Evolutionary conservation across 2,329 filamentous ascomycete species (phyloP).

Genomic region (Lasiodiplodia theobromae): DNA sequence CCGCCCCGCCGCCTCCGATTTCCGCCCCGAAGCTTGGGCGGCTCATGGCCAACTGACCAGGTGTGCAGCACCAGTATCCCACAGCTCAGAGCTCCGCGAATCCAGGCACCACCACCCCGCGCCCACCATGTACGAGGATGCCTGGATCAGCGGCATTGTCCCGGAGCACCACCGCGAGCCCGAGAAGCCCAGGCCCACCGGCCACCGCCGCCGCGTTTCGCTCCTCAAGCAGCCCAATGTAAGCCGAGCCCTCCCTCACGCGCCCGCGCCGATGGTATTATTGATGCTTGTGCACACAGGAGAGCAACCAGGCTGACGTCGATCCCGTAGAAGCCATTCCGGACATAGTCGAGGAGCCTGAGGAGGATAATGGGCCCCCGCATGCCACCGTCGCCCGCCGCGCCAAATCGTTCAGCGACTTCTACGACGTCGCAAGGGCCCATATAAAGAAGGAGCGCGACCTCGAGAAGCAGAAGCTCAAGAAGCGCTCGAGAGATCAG

Average conservation of each 20-base stretch:
- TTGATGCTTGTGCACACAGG: slow-evolving; percentile 57
- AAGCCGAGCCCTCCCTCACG: slow-evolving; percentile 46
- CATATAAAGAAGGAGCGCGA: slow-evolving; percentile 62
- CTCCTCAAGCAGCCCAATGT: slow-evolving; percentile 65
- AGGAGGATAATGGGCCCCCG: slow-evolving; percentile 66
- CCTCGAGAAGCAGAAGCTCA: slow-evolving; percentile 50
- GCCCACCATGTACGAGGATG: slow-evolving; percentile 77
- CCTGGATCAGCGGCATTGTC: slow-evolving; percentile 79
- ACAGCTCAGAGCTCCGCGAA: slow-evolving; percentile 17
- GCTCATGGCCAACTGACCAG: slow-evolving; percentile 8
- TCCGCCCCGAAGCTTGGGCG: slow-evolving; percentile 2
- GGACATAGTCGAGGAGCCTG: slow-evolving; percentile 65
- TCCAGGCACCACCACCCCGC: slow-evolving; percentile 14
- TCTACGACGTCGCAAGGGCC: slow-evolving; percentile 69
- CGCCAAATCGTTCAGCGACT: slow-evolving; percentile 80
- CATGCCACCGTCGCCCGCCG: slow-evolving; percentile 70
- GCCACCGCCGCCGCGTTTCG: slow-evolving; percentile 71
- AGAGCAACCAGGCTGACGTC: slow-evolving; percentile 60
- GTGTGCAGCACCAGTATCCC: slow-evolving; percentile 16
- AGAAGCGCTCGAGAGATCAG: slow-evolving; percentile 49
- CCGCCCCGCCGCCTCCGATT: neutral
- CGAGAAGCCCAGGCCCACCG: slow-evolving; percentile 57
- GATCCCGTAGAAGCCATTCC: slow-evolving; percentile 64
- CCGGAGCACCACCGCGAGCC: slow-evolving; percentile 59
- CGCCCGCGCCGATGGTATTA: slow-evolving; percentile 50